Evolutionary conservation across 768 basidiomycete genomes (phyloP).

Genomic region (Russula olivacea): DNA sequence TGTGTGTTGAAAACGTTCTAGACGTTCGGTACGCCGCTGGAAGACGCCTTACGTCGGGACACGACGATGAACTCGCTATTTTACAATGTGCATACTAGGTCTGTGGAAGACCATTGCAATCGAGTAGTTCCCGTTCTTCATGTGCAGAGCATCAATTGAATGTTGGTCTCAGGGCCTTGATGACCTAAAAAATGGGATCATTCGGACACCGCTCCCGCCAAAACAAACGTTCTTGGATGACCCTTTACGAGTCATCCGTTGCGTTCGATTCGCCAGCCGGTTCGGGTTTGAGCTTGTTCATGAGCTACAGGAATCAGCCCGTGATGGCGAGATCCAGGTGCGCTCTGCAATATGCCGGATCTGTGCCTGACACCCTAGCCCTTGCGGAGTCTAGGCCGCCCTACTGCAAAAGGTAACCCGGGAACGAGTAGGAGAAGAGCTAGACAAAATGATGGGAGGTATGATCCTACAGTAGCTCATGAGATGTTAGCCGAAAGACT

Average conservation of each 20-base stretch:
- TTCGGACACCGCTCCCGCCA: conserved; percentile 87
- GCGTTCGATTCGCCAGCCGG: conserved; percentile 85
- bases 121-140: conserved; percentile 42
- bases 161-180: conserved; percentile 55
- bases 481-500: conserved; percentile 4
- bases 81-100: conserved; percentile 85
- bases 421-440: conserved; percentile 87
- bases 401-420: conserved; percentile 77
- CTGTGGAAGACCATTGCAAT: conserved; percentile 82
- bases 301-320: conserved; percentile 58
- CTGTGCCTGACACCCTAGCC: not conserved
- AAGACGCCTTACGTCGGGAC: conserved; percentile 89
- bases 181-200: conserved; percentile 72
- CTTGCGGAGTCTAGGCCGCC: conserved; percentile 44
- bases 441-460: conserved; percentile 94
- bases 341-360: not conserved
- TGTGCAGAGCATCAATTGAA: not conserved
- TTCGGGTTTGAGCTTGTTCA: conserved; percentile 76
- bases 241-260: conserved; percentile 86
- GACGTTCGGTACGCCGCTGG: conserved; percentile 85
- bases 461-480: not conserved
- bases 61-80: conserved; percentile 94
- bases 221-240: conserved; percentile 89
- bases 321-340: conserved; percentile 60
- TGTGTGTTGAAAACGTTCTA: conserved; percentile 31